phyloP scores from a whole-genome alignment of 1,284 basidiomycete species.

The Ustilago cynodontis region DNA sequence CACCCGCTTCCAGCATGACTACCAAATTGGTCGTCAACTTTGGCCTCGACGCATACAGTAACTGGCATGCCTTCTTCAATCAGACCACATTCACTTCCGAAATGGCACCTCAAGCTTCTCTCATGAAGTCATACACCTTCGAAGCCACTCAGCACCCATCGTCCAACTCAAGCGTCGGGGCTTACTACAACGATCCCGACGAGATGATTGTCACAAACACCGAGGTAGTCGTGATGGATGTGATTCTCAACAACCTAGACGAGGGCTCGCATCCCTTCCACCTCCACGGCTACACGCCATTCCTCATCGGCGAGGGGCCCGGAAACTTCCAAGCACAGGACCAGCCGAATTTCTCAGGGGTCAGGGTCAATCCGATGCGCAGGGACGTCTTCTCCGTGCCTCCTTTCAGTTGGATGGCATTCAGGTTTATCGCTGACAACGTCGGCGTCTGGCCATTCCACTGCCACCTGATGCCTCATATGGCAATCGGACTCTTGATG shows the following conservation, averaged over 20 bases:
- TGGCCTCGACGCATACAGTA: conserved; percentile 36
- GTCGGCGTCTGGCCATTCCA: conserved; percentile 62
- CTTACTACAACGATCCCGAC: conserved; percentile 38
- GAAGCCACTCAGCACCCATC: conserved; percentile 26
- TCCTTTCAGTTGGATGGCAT: conserved; percentile 53
- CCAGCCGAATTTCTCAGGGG: conserved; percentile 35
- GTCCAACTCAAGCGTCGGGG: conserved; percentile 31
- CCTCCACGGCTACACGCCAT: conserved; percentile 56
- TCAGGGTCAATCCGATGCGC: conserved; percentile 48
- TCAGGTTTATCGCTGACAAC: conserved; percentile 60
- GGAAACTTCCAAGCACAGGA: conserved; percentile 57
- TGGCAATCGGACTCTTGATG: conserved; percentile 53
- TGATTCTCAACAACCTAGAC: conserved; percentile 69
- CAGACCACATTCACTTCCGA: conserved; percentile 48
- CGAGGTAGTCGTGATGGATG: conserved; percentile 60
- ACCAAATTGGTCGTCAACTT: conserved; percentile 48
- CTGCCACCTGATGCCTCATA: conserved; percentile 56
- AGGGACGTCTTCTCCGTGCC: conserved; percentile 58
- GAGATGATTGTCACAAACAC: conserved; percentile 50
- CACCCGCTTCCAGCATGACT: conserved; percentile 46
- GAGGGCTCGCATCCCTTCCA: conserved; percentile 73
- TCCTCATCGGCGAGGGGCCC: conserved; percentile 67
- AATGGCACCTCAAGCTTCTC: conserved; percentile 34
- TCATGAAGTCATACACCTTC: conserved; percentile 40
- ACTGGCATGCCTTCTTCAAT: conserved; percentile 57